These are phyloP conservation scores for Diaporthe sp. DNA, from an alignment of 2,329 filamentous ascomycete species.

Conservation along the genomic window DNA sequence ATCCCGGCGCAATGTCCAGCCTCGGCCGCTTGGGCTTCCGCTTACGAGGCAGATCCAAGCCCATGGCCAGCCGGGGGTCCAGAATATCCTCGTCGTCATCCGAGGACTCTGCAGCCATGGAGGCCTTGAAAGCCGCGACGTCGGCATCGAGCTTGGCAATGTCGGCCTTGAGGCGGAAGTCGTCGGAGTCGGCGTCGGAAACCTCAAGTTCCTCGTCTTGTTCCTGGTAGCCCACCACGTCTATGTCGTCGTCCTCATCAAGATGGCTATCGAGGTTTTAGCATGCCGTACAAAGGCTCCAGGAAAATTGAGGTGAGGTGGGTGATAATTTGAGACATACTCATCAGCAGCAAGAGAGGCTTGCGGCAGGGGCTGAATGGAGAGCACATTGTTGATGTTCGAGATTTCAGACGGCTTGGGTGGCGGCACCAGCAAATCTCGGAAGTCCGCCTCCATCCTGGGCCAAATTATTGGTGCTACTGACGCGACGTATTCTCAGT, in stretches of 20 bases:
- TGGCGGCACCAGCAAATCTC: constrained; percentile 20
- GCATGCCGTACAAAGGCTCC: not conserved
- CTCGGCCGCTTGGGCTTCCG: constrained; percentile 38
- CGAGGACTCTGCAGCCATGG: constrained; percentile 45
- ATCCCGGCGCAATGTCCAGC: constrained; percentile 31
- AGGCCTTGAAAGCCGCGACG: constrained; percentile 51
- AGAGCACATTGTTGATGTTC: constrained; percentile 40
- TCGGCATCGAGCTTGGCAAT: constrained; percentile 56
- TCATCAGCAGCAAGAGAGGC: constrained; percentile 25
- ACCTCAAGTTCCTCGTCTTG: constrained; percentile 45
- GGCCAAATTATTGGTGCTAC: not conserved
- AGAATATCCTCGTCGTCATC: constrained; percentile 32
- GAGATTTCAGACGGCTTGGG: constrained; percentile 34
- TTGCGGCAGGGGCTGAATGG: constrained; percentile 27
- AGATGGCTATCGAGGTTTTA: constrained; percentile 33
- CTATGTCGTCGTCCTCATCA: constrained; percentile 45
- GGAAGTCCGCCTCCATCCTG: constrained; percentile 39
- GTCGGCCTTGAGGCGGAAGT: constrained; percentile 55
- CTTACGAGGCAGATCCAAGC: constrained; percentile 38
- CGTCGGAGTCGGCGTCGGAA: constrained; percentile 59
- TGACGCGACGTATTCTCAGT: not conserved
- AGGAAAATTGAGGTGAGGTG: not conserved
- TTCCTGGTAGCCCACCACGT: constrained; percentile 26
- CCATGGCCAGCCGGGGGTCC: constrained; percentile 37
- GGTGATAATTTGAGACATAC: constrained; percentile 18